Conservation (phyloP, 495 filamentous ascomycete species). For the Aspergillus nanangensis region DNA sequence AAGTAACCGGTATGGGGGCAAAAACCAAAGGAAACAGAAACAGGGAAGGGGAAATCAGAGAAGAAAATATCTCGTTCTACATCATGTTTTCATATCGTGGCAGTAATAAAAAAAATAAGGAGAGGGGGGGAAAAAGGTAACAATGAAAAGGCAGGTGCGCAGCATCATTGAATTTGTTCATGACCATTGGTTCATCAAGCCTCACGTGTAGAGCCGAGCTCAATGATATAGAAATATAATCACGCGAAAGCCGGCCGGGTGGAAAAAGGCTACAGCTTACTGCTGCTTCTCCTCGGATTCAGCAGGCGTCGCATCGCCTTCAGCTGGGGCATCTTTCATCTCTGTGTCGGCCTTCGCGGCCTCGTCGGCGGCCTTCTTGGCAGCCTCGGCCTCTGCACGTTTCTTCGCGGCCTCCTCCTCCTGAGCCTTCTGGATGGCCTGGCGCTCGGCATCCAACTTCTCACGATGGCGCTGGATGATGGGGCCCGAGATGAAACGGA, state of each 20-base stretch:
- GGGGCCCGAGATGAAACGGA: slow-evolving; percentile 83
- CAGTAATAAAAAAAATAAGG: slow-evolving; percentile 8
- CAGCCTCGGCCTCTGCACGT: slow-evolving; percentile 65
- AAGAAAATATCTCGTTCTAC: slow-evolving; percentile 3
- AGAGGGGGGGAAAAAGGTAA: background rate
- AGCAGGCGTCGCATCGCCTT: slow-evolving; percentile 34
- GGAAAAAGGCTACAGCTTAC: slow-evolving; percentile 16
- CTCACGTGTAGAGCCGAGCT: slow-evolving; percentile 6
- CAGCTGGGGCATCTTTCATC: slow-evolving; percentile 51
- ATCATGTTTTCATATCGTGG: slow-evolving; percentile 1
- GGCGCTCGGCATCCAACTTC: slow-evolving; percentile 85
- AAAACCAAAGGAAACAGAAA: background rate
- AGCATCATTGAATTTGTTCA: slow-evolving; percentile 19
- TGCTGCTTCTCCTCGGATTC: slow-evolving; percentile 41
- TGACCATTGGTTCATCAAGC: slow-evolving; percentile 18
- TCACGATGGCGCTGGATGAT: slow-evolving; percentile 94
- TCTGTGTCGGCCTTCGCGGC: slow-evolving; percentile 50
- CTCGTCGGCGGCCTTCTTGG: slow-evolving; percentile 51
- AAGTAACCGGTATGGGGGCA: no score
- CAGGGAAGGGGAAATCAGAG: background rate
- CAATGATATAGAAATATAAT: slow-evolving; percentile 3
- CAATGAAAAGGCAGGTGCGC: slow-evolving; percentile 6
- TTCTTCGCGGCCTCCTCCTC: slow-evolving; percentile 83
- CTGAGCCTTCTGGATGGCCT: slow-evolving; percentile 66
- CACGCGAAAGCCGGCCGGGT: background rate